Percentiles rank a stretch among this genome's conserved stretches.
These are phyloP conservation scores for Kregervanrija pseudodelftensis DNA, from an alignment of 805 yeast species.

Conservation along the genomic window DNA sequence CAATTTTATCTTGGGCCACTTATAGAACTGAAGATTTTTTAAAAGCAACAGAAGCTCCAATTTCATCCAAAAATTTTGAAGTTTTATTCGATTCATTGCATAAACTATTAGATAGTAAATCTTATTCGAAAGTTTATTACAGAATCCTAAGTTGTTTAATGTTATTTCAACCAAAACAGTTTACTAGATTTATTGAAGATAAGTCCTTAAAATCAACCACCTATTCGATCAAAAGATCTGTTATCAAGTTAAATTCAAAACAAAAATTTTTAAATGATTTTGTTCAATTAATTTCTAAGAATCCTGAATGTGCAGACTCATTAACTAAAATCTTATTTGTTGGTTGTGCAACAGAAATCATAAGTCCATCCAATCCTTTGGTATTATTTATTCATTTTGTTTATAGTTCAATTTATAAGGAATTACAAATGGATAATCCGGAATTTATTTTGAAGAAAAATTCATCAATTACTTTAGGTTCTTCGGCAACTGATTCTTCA, in stretches of 20 bases:
- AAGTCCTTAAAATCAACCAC: constrained; percentile 16
- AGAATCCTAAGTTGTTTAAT: constrained; percentile 29
- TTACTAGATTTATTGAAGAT: constrained; percentile 22
- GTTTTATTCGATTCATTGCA: constrained; percentile 30
- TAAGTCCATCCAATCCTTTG: constrained; percentile 21
- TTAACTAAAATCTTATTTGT: constrained; percentile 27
- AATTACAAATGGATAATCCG: constrained; percentile 25
- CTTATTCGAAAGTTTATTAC: constrained; percentile 23
- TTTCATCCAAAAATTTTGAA: constrained; percentile 23
- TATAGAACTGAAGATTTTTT: constrained; percentile 41
- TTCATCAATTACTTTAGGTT: constrained; percentile 4
- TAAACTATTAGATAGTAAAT: constrained; percentile 23
- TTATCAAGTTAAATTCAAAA: constrained; percentile 10
- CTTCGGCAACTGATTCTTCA: constrained; percentile 12
- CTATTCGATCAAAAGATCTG: constrained; percentile 18
- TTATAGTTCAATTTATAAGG: constrained; percentile 19
- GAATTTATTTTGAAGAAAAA: constrained; percentile 7
- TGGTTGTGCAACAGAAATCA: constrained; percentile 24
- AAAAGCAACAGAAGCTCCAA: constrained; percentile 12
- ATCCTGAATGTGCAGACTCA: constrained; percentile 24
- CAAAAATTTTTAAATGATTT: constrained; percentile 23
- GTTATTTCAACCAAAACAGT: constrained; percentile 26
- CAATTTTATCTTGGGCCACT: constrained; percentile 42
- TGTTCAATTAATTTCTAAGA: constrained; percentile 14
- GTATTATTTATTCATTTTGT: constrained; percentile 22